A percentile compares a stretch with the other conserved stretches of the same genome.
Conservation (phyloP, 2,329 filamentous ascomycete genomes). For the Calonectria fujianensis region DNA sequence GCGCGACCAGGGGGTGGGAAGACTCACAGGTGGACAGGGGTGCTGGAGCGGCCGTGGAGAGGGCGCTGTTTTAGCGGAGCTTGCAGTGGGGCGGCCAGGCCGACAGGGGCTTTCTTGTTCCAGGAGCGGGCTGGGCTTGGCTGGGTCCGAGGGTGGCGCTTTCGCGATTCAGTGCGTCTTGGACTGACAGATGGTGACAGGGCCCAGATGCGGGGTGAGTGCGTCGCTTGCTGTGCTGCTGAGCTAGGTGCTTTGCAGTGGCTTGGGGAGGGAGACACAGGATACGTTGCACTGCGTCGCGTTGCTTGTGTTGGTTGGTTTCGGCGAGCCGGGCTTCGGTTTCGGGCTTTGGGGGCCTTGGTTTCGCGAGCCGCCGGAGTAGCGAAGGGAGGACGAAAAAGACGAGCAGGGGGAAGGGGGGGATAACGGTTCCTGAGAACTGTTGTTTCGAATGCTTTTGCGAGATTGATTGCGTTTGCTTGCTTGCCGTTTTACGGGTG, state of each 20-base stretch:
- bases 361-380: conserved; percentile 41
- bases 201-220: conserved; percentile 32
- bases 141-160: conserved; percentile 36
- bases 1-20: conserved; percentile 23
- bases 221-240: conserved; percentile 26
- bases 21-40: conserved; percentile 41
- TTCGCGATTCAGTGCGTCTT: conserved; percentile 36
- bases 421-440: conserved; percentile 2
- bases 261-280: conserved; percentile 21
- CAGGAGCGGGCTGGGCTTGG: conserved; percentile 36
- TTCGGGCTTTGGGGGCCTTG: conserved; percentile 30
- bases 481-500: conserved; percentile 36
- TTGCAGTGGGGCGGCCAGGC: conserved; percentile 32
- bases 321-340: conserved; percentile 34
- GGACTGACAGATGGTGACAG: conserved; percentile 30
- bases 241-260: conserved; percentile 27
- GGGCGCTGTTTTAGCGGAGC: conserved; percentile 38
- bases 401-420: background rate
- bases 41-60: conserved; percentile 48
- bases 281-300: conserved; percentile 29
- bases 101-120: conserved; percentile 36
- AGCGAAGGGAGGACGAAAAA: conserved; percentile 28
- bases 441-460: conserved; percentile 1
- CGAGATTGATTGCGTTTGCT: conserved; percentile 18
- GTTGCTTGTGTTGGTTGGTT: conserved; percentile 28